Evolutionary conservation across 2,329 filamentous ascomycete genomes (phyloP).

Genomic region (Salinomyces thailandicus): DNA sequence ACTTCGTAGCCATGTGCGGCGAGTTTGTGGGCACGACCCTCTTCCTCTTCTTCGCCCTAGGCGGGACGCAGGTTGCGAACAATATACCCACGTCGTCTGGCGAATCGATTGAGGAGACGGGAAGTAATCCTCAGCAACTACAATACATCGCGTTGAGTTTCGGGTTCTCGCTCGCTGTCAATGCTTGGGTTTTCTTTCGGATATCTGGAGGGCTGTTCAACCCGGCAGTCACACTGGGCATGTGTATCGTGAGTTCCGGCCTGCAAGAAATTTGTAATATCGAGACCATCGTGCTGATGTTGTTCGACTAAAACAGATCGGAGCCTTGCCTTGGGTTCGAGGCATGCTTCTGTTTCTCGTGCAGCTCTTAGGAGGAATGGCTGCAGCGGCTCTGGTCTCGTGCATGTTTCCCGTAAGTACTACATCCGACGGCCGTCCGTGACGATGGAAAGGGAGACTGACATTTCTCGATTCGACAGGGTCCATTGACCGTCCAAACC

Average conservation of each 20-base stretch:
- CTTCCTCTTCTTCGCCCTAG: conserved; percentile 37
- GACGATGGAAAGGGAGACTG: too few relatives aligned
- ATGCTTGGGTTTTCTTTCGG: conserved; percentile 31
- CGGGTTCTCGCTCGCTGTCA: conserved; percentile 32
- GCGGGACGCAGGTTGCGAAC: conserved; percentile 37
- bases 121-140: conserved; percentile 27
- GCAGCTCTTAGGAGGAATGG: conserved; percentile 30
- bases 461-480: too few relatives aligned
- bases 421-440: too few relatives aligned
- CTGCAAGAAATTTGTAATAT: too few relatives aligned
- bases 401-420: conserved; percentile 31
- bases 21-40: conserved; percentile 37
- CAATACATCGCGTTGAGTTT: conserved; percentile 31
- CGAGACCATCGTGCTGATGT: not conserved
- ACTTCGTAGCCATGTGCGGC: conserved; percentile 24
- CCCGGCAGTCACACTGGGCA: conserved; percentile 25
- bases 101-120: conserved; percentile 14
- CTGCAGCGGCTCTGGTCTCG: conserved; percentile 25
- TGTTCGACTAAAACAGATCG: conserved; percentile 13
- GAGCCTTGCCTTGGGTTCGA: conserved; percentile 26
- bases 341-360: conserved; percentile 25
- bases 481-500: conserved; percentile 27
- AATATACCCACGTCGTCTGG: conserved; percentile 21
- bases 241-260: conserved; percentile 14
- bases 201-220: conserved; percentile 29